Evolutionary conservation across 2,329 filamentous ascomycete genomes (phyloP).

Genomic region (Nigrospora sphaerica): DNA sequence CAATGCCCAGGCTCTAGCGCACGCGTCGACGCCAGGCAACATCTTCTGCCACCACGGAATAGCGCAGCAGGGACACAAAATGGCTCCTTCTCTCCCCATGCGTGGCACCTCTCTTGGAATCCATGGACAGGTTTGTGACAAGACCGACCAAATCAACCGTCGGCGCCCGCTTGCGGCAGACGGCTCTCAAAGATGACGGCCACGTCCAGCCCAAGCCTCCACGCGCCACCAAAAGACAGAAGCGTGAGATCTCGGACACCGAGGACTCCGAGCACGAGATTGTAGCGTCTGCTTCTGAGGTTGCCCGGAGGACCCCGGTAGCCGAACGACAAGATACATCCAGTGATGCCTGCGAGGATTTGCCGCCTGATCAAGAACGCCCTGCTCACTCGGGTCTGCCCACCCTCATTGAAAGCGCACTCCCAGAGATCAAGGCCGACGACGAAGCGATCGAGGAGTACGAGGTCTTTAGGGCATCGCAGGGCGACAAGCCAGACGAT

Average conservation of each 20-base stretch:
- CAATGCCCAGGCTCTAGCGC: too few relatives aligned
- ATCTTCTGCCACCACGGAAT: too few relatives aligned
- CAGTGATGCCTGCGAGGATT: conserved; percentile 26
- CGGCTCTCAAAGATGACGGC: conserved; percentile 1
- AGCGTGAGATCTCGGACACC: conserved; percentile 20
- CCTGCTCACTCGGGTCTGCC: conserved; percentile 19
- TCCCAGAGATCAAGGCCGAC: conserved; percentile 61
- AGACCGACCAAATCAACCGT: not conserved
- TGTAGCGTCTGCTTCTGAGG: conserved; percentile 8
- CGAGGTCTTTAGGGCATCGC: conserved; percentile 58
- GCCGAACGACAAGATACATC: conserved; percentile 9
- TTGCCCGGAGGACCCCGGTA: not conserved
- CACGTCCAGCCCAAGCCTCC: conserved; percentile 7
- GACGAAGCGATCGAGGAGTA: conserved; percentile 74
- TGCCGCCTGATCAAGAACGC: conserved; percentile 17
- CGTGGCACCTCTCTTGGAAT: too few relatives aligned
- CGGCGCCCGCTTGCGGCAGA: not conserved
- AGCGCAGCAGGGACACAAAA: too few relatives aligned
- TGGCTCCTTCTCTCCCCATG: too few relatives aligned
- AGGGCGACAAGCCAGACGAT: conserved; percentile 36
- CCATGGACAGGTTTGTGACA: not conserved
- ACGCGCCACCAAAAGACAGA: conserved; percentile 27
- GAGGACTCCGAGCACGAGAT: conserved; percentile 23
- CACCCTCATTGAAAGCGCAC: conserved; percentile 64
- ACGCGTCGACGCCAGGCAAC: too few relatives aligned